These are phyloP conservation scores for Citrus maxima DNA, from an alignment of 345 rosid species.

Conservation along the genomic window DNA sequence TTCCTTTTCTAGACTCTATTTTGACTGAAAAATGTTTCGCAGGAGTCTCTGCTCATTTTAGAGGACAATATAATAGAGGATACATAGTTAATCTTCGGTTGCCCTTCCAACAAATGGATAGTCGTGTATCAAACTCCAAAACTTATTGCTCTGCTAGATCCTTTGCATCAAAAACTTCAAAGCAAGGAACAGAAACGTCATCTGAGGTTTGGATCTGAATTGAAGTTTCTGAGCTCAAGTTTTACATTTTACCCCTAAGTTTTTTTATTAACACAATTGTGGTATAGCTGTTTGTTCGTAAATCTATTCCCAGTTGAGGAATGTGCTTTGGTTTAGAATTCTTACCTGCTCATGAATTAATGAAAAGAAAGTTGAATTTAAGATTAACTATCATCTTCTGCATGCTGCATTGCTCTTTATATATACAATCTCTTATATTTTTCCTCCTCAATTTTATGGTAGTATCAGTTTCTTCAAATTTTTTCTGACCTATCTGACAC, in stretches of 20 bases:
- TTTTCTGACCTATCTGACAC: neutral
- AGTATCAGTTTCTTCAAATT: neutral
- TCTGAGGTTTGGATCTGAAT: constrained; percentile 54
- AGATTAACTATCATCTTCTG: neutral
- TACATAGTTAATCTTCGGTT: constrained; percentile 16
- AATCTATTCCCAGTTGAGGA: neutral
- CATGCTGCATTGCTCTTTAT: neutral
- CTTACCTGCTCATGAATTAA: neutral
- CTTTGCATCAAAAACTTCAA: constrained; percentile 68
- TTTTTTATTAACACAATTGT: neutral
- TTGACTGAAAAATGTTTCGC: constrained; percentile 23
- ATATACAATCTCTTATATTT: neutral
- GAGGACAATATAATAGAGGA: constrained; percentile 22
- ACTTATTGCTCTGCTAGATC: constrained; percentile 45
- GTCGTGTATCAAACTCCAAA: constrained; percentile 14
- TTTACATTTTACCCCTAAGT: neutral
- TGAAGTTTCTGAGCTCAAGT: neutral
- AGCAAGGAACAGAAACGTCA: constrained; percentile 31
- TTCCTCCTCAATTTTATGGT: neutral
- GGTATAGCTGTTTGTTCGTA: neutral
- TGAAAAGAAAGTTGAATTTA: neutral
- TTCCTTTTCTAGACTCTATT: constrained; percentile 13
- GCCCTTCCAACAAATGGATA: constrained; percentile 24
- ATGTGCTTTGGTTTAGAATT: neutral
- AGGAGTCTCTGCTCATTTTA: constrained; percentile 33